Conservation (phyloP, 2,329 filamentous ascomycete species). For the Gaeumannomyces tritici region DNA sequence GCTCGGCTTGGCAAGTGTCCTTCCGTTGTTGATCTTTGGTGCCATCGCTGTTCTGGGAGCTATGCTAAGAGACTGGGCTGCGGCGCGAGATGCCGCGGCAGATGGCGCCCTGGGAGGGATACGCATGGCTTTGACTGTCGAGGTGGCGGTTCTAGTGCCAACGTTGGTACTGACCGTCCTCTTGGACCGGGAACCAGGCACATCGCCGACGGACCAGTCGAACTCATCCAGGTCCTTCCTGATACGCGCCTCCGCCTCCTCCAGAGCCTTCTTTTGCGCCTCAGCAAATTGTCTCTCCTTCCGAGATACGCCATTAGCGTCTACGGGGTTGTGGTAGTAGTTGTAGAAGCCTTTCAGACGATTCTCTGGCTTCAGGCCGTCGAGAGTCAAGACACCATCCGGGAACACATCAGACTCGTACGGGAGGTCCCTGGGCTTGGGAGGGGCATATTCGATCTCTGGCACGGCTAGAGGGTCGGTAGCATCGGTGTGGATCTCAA, state of each 20-base stretch:
- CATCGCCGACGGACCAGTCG: conserved; percentile 48
- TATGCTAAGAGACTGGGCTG: conserved; percentile 42
- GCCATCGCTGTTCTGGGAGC: conserved; percentile 13
- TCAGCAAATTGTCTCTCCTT: conserved; percentile 52
- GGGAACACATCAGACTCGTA: conserved; percentile 64
- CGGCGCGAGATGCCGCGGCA: conserved; percentile 44
- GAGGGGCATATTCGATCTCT: conserved; percentile 86
- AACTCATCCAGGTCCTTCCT: conserved; percentile 55
- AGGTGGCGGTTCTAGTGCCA: neutral
- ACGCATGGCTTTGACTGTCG: conserved; percentile 1
- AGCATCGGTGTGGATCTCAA: conserved; percentile 51
- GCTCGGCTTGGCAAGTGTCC: conserved; percentile 12
- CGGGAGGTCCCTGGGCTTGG: conserved; percentile 53
- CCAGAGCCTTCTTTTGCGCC: conserved; percentile 33
- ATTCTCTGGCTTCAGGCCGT: conserved; percentile 48
- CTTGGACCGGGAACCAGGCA: conserved; percentile 33
- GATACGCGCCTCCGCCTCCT: conserved; percentile 57
- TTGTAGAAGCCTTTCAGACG: conserved; percentile 52
- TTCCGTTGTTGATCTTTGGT: conserved; percentile 13
- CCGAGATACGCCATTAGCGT: conserved; percentile 55
- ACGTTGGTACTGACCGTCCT: conserved; percentile 9
- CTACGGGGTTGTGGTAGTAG: conserved; percentile 52
- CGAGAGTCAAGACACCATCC: conserved; percentile 43
- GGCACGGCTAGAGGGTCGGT: conserved; percentile 44
- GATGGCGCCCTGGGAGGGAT: conserved; percentile 23